phyloP scores from a whole-genome alignment of 78 protist species.

The Pigoraptor vietnamica region DNA sequence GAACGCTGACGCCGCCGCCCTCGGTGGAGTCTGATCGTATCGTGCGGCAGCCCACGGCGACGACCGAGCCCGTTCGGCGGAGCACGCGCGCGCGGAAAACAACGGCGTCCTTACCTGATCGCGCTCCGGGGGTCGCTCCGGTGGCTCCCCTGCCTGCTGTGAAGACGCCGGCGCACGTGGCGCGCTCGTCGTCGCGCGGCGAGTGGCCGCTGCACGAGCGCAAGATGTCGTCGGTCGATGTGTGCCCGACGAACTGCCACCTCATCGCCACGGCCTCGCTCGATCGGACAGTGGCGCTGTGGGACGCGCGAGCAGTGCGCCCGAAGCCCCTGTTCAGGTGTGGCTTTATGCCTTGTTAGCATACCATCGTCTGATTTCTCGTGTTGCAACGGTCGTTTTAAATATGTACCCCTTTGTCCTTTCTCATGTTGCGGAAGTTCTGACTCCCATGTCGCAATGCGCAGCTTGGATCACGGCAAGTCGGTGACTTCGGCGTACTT shows the following conservation, averaged over 20 bases:
- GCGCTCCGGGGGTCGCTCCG: too few species aligned
- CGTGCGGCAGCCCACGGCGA: too few species aligned
- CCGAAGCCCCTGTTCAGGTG: background rate
- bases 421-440: too few species aligned
- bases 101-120: too few species aligned
- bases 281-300: background rate
- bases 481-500: background rate
- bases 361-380: too few species aligned
- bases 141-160: too few species aligned
- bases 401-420: too few species aligned
- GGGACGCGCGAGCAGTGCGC: background rate
- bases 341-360: too few species aligned
- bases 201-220: background rate
- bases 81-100: background rate
- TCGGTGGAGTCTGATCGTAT: too few species aligned
- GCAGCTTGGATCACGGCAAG: background rate
- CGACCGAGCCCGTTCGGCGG: background rate
- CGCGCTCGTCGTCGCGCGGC: too few species aligned
- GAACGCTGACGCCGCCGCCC: background rate
- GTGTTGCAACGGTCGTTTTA: too few species aligned
- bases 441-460: background rate
- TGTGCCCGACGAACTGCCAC: background rate
- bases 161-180: too few species aligned
- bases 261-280: background rate
- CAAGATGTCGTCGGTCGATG: background rate